phyloP scores from a whole-genome alignment of 2,329 filamentous ascomycete species.

The Fusarium albosuccineum region DNA sequence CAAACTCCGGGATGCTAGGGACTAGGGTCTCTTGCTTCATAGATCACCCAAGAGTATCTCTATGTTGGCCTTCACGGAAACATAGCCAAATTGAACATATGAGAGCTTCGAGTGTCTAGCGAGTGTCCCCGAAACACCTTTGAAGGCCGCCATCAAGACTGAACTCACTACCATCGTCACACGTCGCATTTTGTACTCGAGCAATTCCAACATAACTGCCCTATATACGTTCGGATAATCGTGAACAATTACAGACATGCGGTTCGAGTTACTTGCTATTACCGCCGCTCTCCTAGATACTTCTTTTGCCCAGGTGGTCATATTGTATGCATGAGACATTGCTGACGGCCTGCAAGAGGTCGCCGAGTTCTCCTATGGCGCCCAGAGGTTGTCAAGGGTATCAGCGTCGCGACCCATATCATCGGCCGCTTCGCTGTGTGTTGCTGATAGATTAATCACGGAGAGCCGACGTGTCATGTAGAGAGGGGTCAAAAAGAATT shows the following conservation, averaged over 20 bases:
- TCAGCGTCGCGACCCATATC: background rate
- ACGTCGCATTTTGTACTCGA: background rate
- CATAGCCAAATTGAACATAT: background rate
- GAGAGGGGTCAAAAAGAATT: background rate
- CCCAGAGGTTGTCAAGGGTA: background rate
- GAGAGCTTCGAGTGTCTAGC: background rate
- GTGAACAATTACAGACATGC: conserved; percentile 18
- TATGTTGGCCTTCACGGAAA: background rate
- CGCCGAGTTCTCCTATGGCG: background rate
- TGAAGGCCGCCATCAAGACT: background rate
- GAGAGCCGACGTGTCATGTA: background rate
- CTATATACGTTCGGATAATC: background rate
- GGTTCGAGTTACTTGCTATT: conserved; percentile 36
- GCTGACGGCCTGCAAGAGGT: background rate
- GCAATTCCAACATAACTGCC: background rate
- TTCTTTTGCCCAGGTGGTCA: conserved; percentile 20
- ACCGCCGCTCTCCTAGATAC: conserved; percentile 31
- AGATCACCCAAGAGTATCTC: background rate
- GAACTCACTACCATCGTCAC: background rate
- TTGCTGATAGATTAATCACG: too few relatives aligned
- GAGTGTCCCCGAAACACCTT: background rate
- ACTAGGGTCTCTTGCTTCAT: background rate
- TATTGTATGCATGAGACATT: background rate
- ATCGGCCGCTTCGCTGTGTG: background rate
- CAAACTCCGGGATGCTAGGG: background rate